These are phyloP conservation scores for Bimuria novae-zelandiae DNA, from an alignment of 2,329 filamentous ascomycete genomes.

Conservation along the genomic window DNA sequence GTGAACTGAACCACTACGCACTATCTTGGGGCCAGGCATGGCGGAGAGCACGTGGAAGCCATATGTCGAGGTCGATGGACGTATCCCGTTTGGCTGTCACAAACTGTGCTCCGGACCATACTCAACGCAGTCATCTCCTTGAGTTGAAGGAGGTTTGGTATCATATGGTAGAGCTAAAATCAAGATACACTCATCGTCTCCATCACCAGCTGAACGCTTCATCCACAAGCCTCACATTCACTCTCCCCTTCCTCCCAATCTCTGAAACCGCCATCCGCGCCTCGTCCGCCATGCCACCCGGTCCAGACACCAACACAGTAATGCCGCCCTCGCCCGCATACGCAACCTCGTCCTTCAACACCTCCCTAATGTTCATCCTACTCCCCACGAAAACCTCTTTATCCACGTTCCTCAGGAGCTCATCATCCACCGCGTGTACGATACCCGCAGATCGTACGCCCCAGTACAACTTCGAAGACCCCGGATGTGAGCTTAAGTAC, in stretches of 20 bases:
- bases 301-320: constrained; percentile 12
- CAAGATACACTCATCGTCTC: background rate
- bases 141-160: background rate
- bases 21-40: no score
- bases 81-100: no score
- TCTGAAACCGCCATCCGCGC: constrained; percentile 6
- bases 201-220: constrained; percentile 17
- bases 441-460: constrained; percentile 9
- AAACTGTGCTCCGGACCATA: no score
- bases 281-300: constrained; percentile 13
- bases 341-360: constrained; percentile 10
- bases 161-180: background rate
- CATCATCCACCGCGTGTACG: constrained; percentile 5
- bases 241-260: constrained; percentile 9
- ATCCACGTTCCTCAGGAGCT: constrained; percentile 5
- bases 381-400: constrained; percentile 10
- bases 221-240: constrained; percentile 8
- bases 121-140: no score
- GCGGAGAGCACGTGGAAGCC: no score
- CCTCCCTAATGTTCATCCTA: constrained; percentile 7
- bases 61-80: no score
- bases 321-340: constrained; percentile 1
- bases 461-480: constrained; percentile 14
- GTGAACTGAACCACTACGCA: no score
- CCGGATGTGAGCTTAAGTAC: constrained; percentile 10